A percentile compares a stretch with the other conserved stretches of the same genome.
Evolutionary conservation across 2,329 filamentous ascomycete genomes (phyloP).

Genomic region (Trichophaea hybrida): DNA sequence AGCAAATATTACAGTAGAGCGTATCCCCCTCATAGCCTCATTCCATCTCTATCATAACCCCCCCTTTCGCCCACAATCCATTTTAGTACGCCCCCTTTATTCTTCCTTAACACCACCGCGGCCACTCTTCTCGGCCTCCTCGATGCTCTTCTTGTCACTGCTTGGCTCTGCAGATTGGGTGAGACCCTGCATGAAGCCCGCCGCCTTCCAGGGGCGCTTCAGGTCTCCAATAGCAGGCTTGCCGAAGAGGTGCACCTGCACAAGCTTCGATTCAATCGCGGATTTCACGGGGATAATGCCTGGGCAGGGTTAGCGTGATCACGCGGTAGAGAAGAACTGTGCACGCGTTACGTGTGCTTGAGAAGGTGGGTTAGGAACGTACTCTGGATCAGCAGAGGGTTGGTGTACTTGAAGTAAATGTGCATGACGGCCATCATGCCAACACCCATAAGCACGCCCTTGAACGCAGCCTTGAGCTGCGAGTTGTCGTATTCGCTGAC

Average conservation of each 20-base stretch:
- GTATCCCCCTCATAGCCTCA: too few relatives aligned
- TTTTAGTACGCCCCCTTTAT: slow-evolving; percentile 32
- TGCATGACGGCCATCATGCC: slow-evolving; percentile 99
- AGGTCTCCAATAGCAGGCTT: slow-evolving; percentile 77
- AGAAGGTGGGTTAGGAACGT: not conserved
- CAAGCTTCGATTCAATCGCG: slow-evolving; percentile 83
- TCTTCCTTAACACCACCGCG: slow-evolving; percentile 59
- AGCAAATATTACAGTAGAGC: too few relatives aligned
- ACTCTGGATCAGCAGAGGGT: slow-evolving; percentile 91
- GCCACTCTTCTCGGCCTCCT: slow-evolving; percentile 61
- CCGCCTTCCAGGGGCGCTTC: slow-evolving; percentile 87
- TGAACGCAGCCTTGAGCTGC: slow-evolving; percentile 74
- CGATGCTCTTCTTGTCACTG: slow-evolving; percentile 83
- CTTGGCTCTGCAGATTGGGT: slow-evolving; percentile 56
- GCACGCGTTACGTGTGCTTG: not conserved
- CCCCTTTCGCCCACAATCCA: too few relatives aligned
- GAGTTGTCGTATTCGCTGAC: slow-evolving; percentile 84
- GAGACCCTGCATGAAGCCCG: slow-evolving; percentile 69
- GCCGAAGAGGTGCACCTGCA: slow-evolving; percentile 89
- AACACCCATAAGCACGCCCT: slow-evolving; percentile 85
- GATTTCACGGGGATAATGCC: slow-evolving; percentile 91
- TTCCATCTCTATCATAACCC: too few relatives aligned
- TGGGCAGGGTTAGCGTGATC: slow-evolving; percentile 7
- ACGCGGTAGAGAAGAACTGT: not conserved
- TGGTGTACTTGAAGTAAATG: slow-evolving; percentile 98